Evolutionary conservation across 2,329 filamentous ascomycete genomes (phyloP).

Genomic region (Hypoxylon sp.): DNA sequence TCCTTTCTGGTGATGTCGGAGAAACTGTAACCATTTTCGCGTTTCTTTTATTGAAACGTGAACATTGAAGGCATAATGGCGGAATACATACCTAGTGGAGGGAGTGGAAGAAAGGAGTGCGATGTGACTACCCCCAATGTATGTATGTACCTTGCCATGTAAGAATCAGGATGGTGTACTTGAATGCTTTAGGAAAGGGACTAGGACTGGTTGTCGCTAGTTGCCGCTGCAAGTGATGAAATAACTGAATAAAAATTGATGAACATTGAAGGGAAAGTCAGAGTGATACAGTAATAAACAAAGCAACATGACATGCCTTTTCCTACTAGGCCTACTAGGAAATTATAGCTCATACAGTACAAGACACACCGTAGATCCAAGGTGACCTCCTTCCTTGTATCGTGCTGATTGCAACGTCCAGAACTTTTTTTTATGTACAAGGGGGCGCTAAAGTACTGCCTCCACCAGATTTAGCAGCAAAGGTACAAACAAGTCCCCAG

Average conservation of each 20-base stretch:
- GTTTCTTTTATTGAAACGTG: slow-evolving; percentile 27
- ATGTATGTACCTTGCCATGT: slow-evolving; percentile 16
- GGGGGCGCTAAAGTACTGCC: slow-evolving; percentile 18
- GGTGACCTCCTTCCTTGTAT: slow-evolving; percentile 43
- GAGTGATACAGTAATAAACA: slow-evolving; percentile 44
- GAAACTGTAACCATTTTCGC: slow-evolving; percentile 35
- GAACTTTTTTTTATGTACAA: too few relatives aligned
- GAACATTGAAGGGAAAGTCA: slow-evolving; percentile 24
- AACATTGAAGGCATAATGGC: slow-evolving; percentile 11
- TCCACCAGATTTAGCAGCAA: slow-evolving; percentile 4
- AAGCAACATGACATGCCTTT: slow-evolving; percentile 35
- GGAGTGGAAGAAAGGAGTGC: slow-evolving; percentile 7
- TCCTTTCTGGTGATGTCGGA: slow-evolving; percentile 34
- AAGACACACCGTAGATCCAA: slow-evolving; percentile 20
- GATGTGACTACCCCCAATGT: slow-evolving; percentile 8
- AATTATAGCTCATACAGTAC: slow-evolving; percentile 28
- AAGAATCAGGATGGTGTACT: slow-evolving; percentile 8
- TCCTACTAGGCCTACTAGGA: slow-evolving; percentile 17
- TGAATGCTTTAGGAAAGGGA: slow-evolving; percentile 12
- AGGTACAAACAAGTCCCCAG: slow-evolving; percentile 9
- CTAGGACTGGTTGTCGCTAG: slow-evolving; percentile 13
- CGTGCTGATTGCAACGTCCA: slow-evolving; percentile 41
- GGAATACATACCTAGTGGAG: neutral
- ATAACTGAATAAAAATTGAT: slow-evolving; percentile 27
- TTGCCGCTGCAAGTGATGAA: slow-evolving; percentile 20